Conservation (phyloP, 805 yeast species). For the Lipomyces starkeyi region DNA sequence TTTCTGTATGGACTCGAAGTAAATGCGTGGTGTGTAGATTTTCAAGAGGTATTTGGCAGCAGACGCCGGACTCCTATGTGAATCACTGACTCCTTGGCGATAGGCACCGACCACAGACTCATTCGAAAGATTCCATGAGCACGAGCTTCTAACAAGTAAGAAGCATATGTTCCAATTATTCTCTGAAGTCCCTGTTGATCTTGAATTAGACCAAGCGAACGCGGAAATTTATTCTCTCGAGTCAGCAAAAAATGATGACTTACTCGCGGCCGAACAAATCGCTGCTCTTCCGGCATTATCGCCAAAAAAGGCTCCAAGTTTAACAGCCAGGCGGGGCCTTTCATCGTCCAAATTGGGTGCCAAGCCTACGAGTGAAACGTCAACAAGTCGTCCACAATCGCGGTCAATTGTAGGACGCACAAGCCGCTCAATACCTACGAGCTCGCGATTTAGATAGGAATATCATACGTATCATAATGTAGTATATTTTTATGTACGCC, state of each 20-base stretch:
- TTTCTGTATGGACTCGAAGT: constrained; percentile 79
- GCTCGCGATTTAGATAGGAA: constrained; percentile 12
- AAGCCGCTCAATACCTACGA: constrained; percentile 23
- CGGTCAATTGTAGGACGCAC: constrained; percentile 6
- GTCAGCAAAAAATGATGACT: neutral
- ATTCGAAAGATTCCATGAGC: constrained; percentile 22
- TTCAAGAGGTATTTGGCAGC: constrained; percentile 45
- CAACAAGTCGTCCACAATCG: neutral
- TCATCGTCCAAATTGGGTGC: neutral
- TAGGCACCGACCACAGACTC: constrained; percentile 36
- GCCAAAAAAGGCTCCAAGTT: neutral
- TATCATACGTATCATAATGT: neutral
- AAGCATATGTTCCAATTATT: neutral
- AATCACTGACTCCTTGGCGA: neutral
- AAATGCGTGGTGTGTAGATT: constrained; percentile 89
- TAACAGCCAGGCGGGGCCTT: neutral
- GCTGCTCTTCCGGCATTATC: neutral
- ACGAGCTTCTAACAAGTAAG: constrained; percentile 23
- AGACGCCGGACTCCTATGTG: neutral
- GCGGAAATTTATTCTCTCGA: neutral
- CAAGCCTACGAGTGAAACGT: neutral
- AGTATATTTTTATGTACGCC: neutral
- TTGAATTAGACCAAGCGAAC: neutral
- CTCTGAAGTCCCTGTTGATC: neutral
- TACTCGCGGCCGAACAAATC: neutral